A percentile compares a stretch with the other conserved stretches of the same genome.
Conservation (phyloP, 1,139 yeast genomes). For the Trichomonascaceae sp. region DNA sequence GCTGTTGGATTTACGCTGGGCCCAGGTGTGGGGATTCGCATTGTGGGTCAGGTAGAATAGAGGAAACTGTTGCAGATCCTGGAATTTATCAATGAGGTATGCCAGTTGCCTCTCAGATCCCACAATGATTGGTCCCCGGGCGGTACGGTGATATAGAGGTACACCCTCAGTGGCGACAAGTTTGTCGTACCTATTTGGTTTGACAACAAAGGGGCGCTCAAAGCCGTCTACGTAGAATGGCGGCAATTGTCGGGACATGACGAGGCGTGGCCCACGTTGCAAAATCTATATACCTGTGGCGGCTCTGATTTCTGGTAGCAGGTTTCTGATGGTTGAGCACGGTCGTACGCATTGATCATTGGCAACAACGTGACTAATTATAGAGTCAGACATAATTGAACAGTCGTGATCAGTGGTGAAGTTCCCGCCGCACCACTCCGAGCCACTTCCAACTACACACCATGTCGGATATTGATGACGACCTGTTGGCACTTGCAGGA, state of each 20-base stretch:
- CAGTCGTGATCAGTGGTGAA: too few relatives aligned
- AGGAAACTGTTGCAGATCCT: not conserved
- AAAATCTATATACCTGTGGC: too few relatives aligned
- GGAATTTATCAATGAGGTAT: not conserved
- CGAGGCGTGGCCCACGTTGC: too few relatives aligned
- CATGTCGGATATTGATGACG: slow-evolving; percentile 39
- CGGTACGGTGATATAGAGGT: not conserved
- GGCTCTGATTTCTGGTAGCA: too few relatives aligned
- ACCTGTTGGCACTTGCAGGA: slow-evolving; percentile 83
- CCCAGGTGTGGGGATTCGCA: not conserved
- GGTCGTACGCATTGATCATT: too few relatives aligned
- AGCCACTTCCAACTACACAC: too few relatives aligned
- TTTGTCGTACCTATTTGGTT: not conserved
- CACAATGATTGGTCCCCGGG: not conserved
- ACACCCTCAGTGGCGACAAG: not conserved
- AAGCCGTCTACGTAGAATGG: not conserved
- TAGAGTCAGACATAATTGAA: too few relatives aligned
- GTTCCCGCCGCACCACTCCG: too few relatives aligned
- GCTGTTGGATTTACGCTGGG: too few relatives aligned
- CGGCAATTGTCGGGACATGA: too few relatives aligned
- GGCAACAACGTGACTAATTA: too few relatives aligned
- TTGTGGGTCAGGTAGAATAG: not conserved
- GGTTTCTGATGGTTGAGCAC: too few relatives aligned
- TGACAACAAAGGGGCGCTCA: not conserved
- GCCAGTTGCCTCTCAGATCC: not conserved